Evolutionary conservation across 371 early-diverging fungal species (phyloP).

Genomic region (Nematocida sp.): DNA sequence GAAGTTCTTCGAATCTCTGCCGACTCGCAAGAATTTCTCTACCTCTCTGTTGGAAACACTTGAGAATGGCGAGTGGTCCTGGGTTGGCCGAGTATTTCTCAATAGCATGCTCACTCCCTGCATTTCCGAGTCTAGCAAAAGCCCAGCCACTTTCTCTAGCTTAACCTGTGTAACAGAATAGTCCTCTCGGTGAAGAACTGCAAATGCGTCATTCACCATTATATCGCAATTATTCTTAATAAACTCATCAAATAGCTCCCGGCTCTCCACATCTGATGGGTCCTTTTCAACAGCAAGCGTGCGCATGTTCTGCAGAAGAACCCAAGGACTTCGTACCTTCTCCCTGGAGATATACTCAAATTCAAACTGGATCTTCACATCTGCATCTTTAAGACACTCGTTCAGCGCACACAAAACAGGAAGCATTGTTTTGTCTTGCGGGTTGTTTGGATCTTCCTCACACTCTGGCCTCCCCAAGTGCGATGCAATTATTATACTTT

Average conservation of each 20-base stretch:
- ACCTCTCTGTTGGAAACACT: slow-evolving; percentile 4
- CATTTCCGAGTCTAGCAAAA: slow-evolving; percentile 95
- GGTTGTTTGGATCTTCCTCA: slow-evolving; percentile 35
- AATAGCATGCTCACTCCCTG: slow-evolving; percentile 47
- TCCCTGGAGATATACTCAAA: slow-evolving; percentile 72
- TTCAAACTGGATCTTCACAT: slow-evolving; percentile 62
- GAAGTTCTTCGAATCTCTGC: slow-evolving; percentile 71
- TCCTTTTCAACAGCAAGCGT: slow-evolving; percentile 96
- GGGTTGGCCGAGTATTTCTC: slow-evolving; percentile 10
- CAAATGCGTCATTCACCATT: slow-evolving; percentile 95
- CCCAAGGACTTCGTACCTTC: slow-evolving; percentile 70
- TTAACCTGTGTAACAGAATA: slow-evolving; percentile 84
- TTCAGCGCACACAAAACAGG: slow-evolving; percentile 31
- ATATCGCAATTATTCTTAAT: slow-evolving; percentile 87
- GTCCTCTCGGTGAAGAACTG: slow-evolving; percentile 89
- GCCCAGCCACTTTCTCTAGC: slow-evolving; percentile 80
- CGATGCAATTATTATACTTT: slow-evolving; percentile 85
- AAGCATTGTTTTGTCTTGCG: slow-evolving; percentile 5
- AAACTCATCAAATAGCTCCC: slow-evolving; percentile 74
- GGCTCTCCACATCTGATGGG: slow-evolving; percentile 61
- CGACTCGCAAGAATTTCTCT: slow-evolving; percentile 12
- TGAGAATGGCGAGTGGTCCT: slow-evolving; percentile 19
- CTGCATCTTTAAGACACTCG: not conserved
- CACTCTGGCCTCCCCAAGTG: slow-evolving; percentile 97
- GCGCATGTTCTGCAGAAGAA: slow-evolving; percentile 91